phyloP scores from a whole-genome alignment of 108 stramenopile genomes.

The Schizochytrium sp. region DNA sequence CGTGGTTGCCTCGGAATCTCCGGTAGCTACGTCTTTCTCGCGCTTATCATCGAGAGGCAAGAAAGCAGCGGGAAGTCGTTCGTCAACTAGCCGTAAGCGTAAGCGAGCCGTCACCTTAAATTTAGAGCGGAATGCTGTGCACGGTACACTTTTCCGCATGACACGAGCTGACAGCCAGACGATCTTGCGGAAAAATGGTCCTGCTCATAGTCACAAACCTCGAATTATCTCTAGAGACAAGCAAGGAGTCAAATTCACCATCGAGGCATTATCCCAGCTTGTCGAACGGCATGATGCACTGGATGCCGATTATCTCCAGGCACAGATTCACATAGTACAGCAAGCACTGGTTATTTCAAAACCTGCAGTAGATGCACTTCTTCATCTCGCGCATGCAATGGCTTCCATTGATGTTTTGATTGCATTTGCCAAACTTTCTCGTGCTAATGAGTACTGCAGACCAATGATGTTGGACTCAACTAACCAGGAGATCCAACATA shows the following conservation, averaged over 20 bases:
- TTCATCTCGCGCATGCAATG: background rate
- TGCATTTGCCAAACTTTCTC: background rate
- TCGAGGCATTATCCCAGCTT: background rate
- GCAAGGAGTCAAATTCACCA: conserved; percentile 19
- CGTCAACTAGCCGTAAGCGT: background rate
- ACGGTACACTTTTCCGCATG: conserved; percentile 38
- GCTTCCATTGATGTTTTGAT: background rate
- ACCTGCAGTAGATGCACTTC: background rate
- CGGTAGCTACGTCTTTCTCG: no score
- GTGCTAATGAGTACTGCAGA: background rate
- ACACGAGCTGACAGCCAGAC: conserved; percentile 30
- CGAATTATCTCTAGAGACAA: conserved; percentile 41
- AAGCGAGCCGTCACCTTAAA: conserved; percentile 10
- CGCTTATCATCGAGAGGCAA: background rate
- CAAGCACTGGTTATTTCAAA: background rate
- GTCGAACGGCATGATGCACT: background rate
- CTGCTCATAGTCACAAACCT: background rate
- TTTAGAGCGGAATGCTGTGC: conserved; percentile 19
- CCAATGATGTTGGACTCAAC: background rate
- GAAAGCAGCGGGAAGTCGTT: background rate
- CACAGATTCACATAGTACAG: background rate
- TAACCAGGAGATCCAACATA: background rate
- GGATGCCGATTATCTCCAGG: conserved; percentile 6
- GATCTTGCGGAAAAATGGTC: background rate
- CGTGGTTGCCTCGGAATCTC: background rate